Percentiles rank a stretch among this genome's conserved stretches.
phyloP scores from a whole-genome alignment of 306 rosid genomes.

The Pterocarpus macrocarpus region DNA sequence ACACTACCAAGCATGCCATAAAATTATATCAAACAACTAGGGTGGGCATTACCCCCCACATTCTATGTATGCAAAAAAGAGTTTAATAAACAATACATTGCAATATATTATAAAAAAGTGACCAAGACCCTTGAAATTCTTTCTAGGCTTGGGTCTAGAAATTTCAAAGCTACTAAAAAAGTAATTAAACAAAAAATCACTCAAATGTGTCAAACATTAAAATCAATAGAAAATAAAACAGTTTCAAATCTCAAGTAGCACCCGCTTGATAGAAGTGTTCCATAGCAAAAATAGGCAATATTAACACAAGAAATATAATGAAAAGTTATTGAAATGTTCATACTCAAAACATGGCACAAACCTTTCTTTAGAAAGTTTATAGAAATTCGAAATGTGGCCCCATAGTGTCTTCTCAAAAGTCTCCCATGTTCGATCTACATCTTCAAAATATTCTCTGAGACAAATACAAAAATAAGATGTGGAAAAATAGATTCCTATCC shows the following conservation, averaged over 20 bases:
- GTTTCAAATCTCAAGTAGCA: constrained; percentile 35
- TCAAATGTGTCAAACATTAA: constrained; percentile 19
- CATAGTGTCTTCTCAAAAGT: constrained; percentile 94
- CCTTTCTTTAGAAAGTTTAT: constrained; percentile 96
- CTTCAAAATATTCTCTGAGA: constrained; percentile 92
- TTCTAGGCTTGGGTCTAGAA: background rate
- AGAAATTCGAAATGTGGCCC: constrained; percentile 87
- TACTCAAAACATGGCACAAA: constrained; percentile 49
- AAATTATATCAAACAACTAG: constrained; percentile 13
- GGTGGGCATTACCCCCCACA: background rate
- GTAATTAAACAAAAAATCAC: constrained; percentile 20
- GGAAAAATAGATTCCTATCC: constrained; percentile 36
- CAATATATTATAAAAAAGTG: background rate
- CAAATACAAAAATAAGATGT: constrained; percentile 42
- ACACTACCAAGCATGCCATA: constrained; percentile 1
- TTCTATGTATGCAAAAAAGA: background rate
- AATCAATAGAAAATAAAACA: constrained; percentile 29
- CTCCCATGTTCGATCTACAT: constrained; percentile 95
- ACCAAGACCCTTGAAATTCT: too few relatives aligned
- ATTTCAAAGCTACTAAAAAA: constrained; percentile 20
- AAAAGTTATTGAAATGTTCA: constrained; percentile 25
- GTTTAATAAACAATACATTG: background rate
- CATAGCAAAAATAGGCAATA: constrained; percentile 35
- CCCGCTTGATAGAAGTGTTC: constrained; percentile 10
- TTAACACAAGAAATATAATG: background rate